Conservation (phyloP, 352 stramenopile genomes). For the Blastocystis sp. region DNA sequence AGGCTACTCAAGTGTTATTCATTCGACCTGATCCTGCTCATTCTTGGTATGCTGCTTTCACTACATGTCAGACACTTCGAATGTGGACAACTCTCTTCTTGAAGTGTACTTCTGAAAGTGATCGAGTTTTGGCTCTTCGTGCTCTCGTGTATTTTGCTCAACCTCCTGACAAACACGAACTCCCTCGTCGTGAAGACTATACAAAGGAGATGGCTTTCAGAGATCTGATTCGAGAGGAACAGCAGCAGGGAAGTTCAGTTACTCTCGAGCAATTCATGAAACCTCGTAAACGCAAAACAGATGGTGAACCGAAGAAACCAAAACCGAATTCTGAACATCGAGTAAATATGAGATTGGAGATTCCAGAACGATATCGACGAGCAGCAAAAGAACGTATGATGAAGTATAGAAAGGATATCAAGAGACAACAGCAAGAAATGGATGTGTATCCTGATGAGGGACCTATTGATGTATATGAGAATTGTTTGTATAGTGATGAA, state of each 20-base stretch:
- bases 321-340: background rate
- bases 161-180: background rate
- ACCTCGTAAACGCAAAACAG: background rate
- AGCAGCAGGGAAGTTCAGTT: background rate
- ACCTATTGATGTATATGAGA: background rate
- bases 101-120: background rate
- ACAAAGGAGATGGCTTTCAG: slow-evolving; percentile 2
- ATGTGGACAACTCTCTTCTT: slow-evolving; percentile 6
- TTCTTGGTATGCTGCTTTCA: slow-evolving; percentile 15
- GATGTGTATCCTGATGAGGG: background rate
- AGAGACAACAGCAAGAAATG: background rate
- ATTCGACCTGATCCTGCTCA: background rate
- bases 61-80: slow-evolving; percentile 2
- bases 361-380: background rate
- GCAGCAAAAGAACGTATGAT: slow-evolving; percentile 14
- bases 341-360: background rate
- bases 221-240: background rate
- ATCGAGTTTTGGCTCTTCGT: slow-evolving; percentile 12
- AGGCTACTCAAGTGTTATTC: background rate
- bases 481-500: background rate
- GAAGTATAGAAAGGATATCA: background rate
- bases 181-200: background rate
- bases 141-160: background rate
- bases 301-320: background rate
- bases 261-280: slow-evolving; percentile 13